Evolutionary conservation across 2,329 filamentous ascomycete genomes (phyloP).

Genomic region (Verticillium nubilum): DNA sequence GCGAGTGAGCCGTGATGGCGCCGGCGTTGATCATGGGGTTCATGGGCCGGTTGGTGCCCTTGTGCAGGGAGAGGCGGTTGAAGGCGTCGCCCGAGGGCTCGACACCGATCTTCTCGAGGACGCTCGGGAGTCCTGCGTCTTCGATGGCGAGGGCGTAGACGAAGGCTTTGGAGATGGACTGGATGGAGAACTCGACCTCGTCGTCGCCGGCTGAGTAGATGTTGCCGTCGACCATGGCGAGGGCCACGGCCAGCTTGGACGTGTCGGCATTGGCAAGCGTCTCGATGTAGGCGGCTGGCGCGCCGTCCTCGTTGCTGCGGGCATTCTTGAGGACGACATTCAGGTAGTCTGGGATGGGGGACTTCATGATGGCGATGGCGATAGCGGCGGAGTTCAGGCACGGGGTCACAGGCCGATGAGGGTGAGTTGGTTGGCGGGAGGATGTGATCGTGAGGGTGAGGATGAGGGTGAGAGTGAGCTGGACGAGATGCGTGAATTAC

Average conservation of each 20-base stretch:
- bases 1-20: constrained; percentile 26
- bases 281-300: constrained; percentile 30
- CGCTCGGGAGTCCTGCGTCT: constrained; percentile 25
- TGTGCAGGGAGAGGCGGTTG: constrained; percentile 25
- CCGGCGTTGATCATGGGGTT: constrained; percentile 31
- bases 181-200: constrained; percentile 31
- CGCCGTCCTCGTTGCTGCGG: constrained; percentile 21
- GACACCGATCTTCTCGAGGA: constrained; percentile 32
- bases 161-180: constrained; percentile 34
- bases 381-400: too few relatives aligned
- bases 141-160: constrained; percentile 34
- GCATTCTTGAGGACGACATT: constrained; percentile 23
- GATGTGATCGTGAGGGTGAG: too few relatives aligned
- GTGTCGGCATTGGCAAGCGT: constrained; percentile 30
- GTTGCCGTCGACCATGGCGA: constrained; percentile 33
- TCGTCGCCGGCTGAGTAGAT: constrained; percentile 33
- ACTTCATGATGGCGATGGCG: constrained; percentile 27
- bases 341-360: constrained; percentile 28
- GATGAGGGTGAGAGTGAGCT: background rate
- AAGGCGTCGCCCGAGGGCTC: constrained; percentile 33
- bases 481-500: background rate
- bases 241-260: constrained; percentile 29
- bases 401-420: too few relatives aligned
- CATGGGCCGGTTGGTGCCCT: constrained; percentile 23
- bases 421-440: background rate